Evolutionary conservation across 1,139 yeast species (phyloP).

Genomic region (Suhomyces maxii): DNA sequence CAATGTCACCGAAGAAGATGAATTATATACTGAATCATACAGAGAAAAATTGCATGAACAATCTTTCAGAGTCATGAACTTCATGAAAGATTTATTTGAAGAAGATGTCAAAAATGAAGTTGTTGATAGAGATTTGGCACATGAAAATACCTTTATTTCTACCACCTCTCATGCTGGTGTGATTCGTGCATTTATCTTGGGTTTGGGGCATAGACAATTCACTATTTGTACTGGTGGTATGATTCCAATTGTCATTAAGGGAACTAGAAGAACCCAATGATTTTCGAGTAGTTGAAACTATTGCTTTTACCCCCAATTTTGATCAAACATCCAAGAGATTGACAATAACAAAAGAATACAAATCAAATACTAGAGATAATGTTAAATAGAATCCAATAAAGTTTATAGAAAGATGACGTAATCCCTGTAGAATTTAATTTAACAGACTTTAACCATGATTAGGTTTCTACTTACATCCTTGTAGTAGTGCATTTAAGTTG

Average conservation of each 20-base stretch:
- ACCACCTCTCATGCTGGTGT: constrained; percentile 31
- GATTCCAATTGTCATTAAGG: constrained; percentile 28
- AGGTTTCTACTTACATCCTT: too few relatives aligned
- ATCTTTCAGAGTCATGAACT: constrained; percentile 20
- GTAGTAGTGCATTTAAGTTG: too few relatives aligned
- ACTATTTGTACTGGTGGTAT: constrained; percentile 35
- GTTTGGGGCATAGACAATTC: constrained; percentile 24
- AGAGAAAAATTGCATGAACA: constrained; percentile 24
- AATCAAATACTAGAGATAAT: too few relatives aligned
- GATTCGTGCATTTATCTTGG: constrained; percentile 23
- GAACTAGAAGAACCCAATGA: constrained; percentile 14
- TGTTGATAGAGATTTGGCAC: constrained; percentile 17
- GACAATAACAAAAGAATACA: too few relatives aligned
- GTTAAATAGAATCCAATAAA: too few relatives aligned
- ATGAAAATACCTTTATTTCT: constrained; percentile 18
- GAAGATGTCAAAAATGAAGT: constrained; percentile 18
- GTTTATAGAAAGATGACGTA: too few relatives aligned
- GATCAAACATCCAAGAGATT: too few relatives aligned
- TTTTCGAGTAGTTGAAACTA: too few relatives aligned
- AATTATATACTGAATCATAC: constrained; percentile 13
- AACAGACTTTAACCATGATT: too few relatives aligned
- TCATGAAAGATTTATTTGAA: constrained; percentile 22
- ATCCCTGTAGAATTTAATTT: too few relatives aligned
- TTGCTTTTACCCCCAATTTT: too few relatives aligned
- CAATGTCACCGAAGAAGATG: constrained; percentile 22